These are phyloP conservation scores for Lophiotrema nucula DNA, from an alignment of 495 filamentous ascomycete species.

Conservation along the genomic window DNA sequence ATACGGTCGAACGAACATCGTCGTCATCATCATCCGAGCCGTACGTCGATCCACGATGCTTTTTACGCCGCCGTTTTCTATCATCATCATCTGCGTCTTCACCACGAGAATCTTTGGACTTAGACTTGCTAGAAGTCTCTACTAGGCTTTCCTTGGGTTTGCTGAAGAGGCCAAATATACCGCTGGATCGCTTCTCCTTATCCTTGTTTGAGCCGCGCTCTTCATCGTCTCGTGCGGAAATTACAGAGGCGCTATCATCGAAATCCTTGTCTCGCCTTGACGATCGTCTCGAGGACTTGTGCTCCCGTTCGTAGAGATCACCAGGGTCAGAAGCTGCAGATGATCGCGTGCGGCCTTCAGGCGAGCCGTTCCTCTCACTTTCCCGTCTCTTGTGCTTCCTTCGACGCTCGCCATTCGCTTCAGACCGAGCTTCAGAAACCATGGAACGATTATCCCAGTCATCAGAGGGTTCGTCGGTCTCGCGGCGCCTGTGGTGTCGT, in stretches of 20 bases:
- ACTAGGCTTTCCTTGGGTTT: slow-evolving; percentile 36
- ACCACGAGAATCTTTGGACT: slow-evolving; percentile 8
- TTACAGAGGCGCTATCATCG: slow-evolving; percentile 38
- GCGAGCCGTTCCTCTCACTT: slow-evolving; percentile 28
- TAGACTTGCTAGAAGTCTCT: slow-evolving; percentile 26
- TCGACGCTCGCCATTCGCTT: slow-evolving; percentile 29
- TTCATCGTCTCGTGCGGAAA: slow-evolving; percentile 37
- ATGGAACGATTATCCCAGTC: slow-evolving; percentile 26
- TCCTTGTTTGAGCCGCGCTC: slow-evolving; percentile 29
- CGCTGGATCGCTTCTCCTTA: slow-evolving; percentile 43
- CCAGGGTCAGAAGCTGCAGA: slow-evolving; percentile 40
- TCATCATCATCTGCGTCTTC: slow-evolving; percentile 30
- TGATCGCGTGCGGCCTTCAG: slow-evolving; percentile 26
- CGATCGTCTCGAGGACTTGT: slow-evolving; percentile 22
- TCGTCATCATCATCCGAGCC: slow-evolving; percentile 38
- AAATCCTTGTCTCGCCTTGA: slow-evolving; percentile 35
- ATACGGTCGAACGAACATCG: slow-evolving; percentile 26
- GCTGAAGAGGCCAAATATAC: slow-evolving; percentile 41
- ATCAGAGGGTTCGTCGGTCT: slow-evolving; percentile 27
- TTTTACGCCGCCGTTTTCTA: slow-evolving; percentile 37
- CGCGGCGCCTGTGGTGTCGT: slow-evolving; percentile 24
- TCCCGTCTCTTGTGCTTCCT: slow-evolving; percentile 27
- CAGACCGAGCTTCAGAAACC: slow-evolving; percentile 31
- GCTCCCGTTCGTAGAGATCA: slow-evolving; percentile 32
- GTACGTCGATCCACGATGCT: slow-evolving; percentile 36